Conservation (phyloP, 768 basidiomycete species). For the Lactarius evosmus region DNA sequence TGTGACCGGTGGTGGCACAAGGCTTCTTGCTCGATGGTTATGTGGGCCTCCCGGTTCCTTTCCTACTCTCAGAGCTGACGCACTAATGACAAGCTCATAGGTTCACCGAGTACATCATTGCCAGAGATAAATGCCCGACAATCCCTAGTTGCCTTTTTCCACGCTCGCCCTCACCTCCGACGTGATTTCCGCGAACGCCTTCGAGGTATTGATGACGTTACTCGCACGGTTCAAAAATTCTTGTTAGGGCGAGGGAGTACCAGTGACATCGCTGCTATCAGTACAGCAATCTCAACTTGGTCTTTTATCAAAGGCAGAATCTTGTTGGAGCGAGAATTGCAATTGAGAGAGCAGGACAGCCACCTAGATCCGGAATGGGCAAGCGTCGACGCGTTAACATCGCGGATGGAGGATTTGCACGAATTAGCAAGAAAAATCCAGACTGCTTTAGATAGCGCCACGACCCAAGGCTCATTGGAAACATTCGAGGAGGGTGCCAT, state of each 20-base stretch:
- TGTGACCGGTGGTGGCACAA: conserved; percentile 69
- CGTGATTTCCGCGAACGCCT: conserved; percentile 58
- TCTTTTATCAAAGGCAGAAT: conserved; percentile 48
- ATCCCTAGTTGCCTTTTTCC: conserved; percentile 71
- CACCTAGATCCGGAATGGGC: conserved; percentile 48
- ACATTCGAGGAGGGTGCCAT: conserved; percentile 29
- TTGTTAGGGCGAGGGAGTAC: conserved; percentile 63
- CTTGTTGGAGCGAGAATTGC: conserved; percentile 54
- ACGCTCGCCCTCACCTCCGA: conserved; percentile 56
- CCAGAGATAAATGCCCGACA: conserved; percentile 71
- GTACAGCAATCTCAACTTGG: conserved; percentile 62
- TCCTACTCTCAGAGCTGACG: background rate
- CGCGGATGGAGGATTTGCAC: conserved; percentile 48
- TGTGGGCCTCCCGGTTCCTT: conserved; percentile 46
- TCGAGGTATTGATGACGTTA: conserved; percentile 60
- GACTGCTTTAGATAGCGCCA: conserved; percentile 36
- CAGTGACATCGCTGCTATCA: conserved; percentile 62
- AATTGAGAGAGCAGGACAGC: conserved; percentile 35
- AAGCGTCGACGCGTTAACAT: conserved; percentile 51
- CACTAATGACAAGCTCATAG: conserved; percentile 38
- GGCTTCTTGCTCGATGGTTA: conserved; percentile 71
- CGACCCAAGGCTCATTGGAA: conserved; percentile 17
- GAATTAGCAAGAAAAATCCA: conserved; percentile 57
- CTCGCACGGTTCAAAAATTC: conserved; percentile 76
- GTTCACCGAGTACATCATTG: conserved; percentile 78